Evolutionary conservation across 257 asterid genomes (phyloP).

Genomic region (Vinca minor): DNA sequence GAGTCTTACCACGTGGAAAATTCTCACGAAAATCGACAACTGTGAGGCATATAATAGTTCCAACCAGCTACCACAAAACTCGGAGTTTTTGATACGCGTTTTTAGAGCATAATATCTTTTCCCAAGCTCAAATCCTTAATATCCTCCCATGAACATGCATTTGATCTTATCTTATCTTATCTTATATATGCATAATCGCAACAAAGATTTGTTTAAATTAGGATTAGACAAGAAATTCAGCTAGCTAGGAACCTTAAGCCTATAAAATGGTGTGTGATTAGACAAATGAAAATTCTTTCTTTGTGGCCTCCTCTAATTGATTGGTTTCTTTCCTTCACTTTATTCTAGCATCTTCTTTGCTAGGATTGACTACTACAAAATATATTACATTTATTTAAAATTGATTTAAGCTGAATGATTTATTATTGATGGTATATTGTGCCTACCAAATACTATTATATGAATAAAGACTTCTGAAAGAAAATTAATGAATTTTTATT

Average conservation of each 20-base stretch:
- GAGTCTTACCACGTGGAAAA: no score
- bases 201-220: background rate
- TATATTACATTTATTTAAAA: no score
- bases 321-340: background rate
- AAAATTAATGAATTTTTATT: no score
- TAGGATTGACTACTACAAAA: background rate
- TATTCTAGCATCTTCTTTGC: background rate
- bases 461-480: no score
- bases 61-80: no score
- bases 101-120: no score
- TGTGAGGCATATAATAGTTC: no score
- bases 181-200: background rate
- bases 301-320: background rate
- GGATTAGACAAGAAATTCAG: no score
- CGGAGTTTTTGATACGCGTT: no score
- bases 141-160: background rate
- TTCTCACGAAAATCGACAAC: no score
- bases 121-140: background rate
- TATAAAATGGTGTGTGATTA: background rate
- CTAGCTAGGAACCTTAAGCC: constrained; percentile 3
- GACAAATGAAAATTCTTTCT: background rate
- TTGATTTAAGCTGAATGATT: background rate
- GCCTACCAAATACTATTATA: no score
- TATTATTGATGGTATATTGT: no score
- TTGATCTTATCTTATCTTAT: background rate